phyloP scores from a whole-genome alignment of 768 basidiomycete genomes.

The Tricholoma sp. region DNA sequence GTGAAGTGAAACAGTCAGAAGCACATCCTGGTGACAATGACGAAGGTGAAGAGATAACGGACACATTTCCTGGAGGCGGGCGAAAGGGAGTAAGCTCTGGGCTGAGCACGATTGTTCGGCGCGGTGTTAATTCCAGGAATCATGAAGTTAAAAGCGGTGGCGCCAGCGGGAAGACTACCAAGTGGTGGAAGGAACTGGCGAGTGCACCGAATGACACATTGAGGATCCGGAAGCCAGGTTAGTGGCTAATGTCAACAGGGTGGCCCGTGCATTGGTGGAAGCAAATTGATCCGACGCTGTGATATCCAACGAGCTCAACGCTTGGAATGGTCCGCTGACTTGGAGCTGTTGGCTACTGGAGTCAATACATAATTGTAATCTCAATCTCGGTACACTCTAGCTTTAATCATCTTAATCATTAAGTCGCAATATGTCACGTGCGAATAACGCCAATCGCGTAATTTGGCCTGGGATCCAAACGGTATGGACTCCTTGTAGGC shows the following conservation, averaged over 20 bases:
- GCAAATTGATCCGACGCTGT: too few species aligned
- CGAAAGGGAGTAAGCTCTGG: conserved; percentile 64
- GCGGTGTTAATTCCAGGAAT: conserved; percentile 13
- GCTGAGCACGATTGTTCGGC: conserved; percentile 44
- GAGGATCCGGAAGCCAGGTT: conserved; percentile 4
- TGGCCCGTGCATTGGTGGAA: too few species aligned
- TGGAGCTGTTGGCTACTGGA: too few species aligned
- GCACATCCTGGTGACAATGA: conserved; percentile 11
- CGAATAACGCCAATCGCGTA: too few species aligned
- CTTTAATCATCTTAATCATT: too few species aligned
- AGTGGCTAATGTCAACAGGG: neutral
- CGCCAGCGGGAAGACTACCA: conserved; percentile 15
- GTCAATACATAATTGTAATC: too few species aligned
- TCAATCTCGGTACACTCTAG: too few species aligned
- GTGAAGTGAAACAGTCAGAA: conserved; percentile 10
- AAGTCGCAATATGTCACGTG: too few species aligned
- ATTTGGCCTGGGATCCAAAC: too few species aligned
- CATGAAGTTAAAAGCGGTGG: neutral
- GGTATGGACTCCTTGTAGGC: too few species aligned
- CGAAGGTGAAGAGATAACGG: neutral
- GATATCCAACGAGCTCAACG: too few species aligned
- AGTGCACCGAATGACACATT: conserved; percentile 19
- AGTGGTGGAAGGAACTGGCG: conserved; percentile 46
- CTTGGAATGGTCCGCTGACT: too few species aligned
- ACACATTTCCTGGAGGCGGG: conserved; percentile 44